These are phyloP conservation scores for Tylopilus vinaceipallidus DNA, from an alignment of 768 basidiomycete genomes.

Conservation along the genomic window DNA sequence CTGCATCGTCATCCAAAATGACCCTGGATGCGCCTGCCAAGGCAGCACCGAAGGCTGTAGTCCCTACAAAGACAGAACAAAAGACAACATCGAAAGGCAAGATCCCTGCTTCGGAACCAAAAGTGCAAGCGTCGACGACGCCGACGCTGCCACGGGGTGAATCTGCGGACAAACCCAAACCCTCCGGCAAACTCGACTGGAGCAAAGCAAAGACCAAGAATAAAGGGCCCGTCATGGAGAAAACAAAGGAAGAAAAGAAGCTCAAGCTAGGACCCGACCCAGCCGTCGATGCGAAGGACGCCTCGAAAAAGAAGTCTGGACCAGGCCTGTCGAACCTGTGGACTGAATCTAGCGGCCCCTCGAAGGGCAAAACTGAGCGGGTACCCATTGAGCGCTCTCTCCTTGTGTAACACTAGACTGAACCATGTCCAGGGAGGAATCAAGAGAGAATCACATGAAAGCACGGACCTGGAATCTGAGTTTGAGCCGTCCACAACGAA, in stretches of 20 bases:
- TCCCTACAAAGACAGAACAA: slow-evolving; percentile 12
- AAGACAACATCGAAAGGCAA: slow-evolving; percentile 25
- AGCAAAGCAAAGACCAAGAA: slow-evolving; percentile 54
- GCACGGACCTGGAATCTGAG: slow-evolving; percentile 28
- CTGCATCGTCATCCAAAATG: slow-evolving; percentile 43
- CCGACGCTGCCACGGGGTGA: slow-evolving; percentile 18
- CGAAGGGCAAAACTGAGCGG: neutral
- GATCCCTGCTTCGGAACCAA: slow-evolving; percentile 22
- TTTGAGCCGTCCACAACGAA: slow-evolving; percentile 5
- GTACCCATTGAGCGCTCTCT: slow-evolving; percentile 1
- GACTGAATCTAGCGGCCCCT: neutral
- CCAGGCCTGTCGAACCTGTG: neutral
- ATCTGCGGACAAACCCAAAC: slow-evolving; percentile 30
- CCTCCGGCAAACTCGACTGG: slow-evolving; percentile 59
- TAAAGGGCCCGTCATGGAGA: slow-evolving; percentile 11
- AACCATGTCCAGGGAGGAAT: slow-evolving; percentile 33
- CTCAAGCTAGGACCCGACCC: slow-evolving; percentile 12
- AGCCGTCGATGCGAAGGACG: neutral
- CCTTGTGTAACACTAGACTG: neutral
- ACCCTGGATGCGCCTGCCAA: slow-evolving; percentile 35
- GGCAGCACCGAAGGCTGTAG: slow-evolving; percentile 10
- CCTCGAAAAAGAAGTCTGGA: neutral
- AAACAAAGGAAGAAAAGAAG: slow-evolving; percentile 17
- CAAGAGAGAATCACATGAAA: slow-evolving; percentile 44
- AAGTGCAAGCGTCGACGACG: slow-evolving; percentile 27